Evolutionary conservation across 148 eudicot species (phyloP), one percentile per base, ranked within the genome.

Genomic region (Talinum fruticosum): DNA sequence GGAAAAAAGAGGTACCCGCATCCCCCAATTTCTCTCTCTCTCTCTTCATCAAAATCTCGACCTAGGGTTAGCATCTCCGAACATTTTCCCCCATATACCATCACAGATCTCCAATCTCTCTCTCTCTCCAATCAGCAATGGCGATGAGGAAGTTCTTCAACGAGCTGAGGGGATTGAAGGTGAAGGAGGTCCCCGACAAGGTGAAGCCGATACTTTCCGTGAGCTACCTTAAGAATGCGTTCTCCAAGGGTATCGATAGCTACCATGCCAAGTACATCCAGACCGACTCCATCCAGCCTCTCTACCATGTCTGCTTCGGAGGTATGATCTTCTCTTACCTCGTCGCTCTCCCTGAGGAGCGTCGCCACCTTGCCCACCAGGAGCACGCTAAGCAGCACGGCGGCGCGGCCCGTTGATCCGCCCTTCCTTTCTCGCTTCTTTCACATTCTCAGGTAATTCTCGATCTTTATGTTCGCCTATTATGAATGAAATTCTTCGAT

Each of bases 261-360:
- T 94, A 94, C 76, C 89, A 92, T 66, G 89, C 88, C 57, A 94
- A 94, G 75, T 92, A 94, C 86, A 92, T 94, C 71, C 82, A 74
- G 68, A 94, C 98, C 59, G 80, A 71, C 79, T 94, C 98, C 5
- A 41, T 82, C 32, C 69, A 76, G 0, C 98, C 98, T 23, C 83
- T 94, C 36, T 84, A 49, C 66, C 98, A 94, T 75, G 90, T 94
- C 80, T 92, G 97, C 83, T 92, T 82, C 61, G 98, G 98, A 1
- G 98, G 98, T 30, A 84, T 94, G 93, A 77, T 83, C 69, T 88
- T 94, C 83, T 94, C 98, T 71, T 94, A 92, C 83, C 95, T 94
- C 37, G 95, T 92, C 19, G 95, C 94, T 41, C 92, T 94, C 33
- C 98, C 98, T 51, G 98, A 94, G 87, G 98, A 94, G 83, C 97